Conservation (phyloP, 805 yeast species). For the Starmerella vaccinii region DNA sequence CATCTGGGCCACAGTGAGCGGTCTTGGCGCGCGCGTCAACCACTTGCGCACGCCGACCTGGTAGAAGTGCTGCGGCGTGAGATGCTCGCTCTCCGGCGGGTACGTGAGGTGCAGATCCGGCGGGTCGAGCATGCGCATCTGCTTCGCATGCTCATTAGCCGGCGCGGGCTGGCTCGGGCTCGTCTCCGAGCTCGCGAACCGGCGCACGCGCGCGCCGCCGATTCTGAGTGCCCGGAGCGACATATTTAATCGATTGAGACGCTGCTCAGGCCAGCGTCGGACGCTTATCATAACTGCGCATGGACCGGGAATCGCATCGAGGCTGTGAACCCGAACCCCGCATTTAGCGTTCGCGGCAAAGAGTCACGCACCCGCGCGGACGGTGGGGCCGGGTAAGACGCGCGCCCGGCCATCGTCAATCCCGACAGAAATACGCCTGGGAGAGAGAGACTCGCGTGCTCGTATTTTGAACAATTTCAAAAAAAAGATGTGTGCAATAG, state of each 20-base stretch:
- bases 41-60: slow-evolving; percentile 60
- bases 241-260: neutral
- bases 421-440: no score
- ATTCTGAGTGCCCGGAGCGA: neutral
- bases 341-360: neutral
- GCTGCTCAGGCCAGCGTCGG: neutral
- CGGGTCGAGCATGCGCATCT: slow-evolving; percentile 9
- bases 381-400: no score
- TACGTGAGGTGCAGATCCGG: slow-evolving; percentile 15
- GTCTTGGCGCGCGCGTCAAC: slow-evolving; percentile 62
- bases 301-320: neutral
- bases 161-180: neutral
- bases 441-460: no score
- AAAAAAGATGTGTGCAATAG: no score
- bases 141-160: neutral
- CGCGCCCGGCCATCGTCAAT: no score
- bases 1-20: slow-evolving; percentile 78
- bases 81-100: slow-evolving; percentile 14
- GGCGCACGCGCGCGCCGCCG: neutral
- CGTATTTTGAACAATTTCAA: no score
- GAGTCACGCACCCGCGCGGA: slow-evolving; percentile 1
- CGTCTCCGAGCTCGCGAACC: neutral
- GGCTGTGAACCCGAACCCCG: slow-evolving; percentile 6
- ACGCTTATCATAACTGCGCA: neutral
- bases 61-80: slow-evolving; percentile 69